These are phyloP conservation scores for Pulveroboletus ravenelii DNA, from an alignment of 768 basidiomycete genomes.

Conservation along the genomic window DNA sequence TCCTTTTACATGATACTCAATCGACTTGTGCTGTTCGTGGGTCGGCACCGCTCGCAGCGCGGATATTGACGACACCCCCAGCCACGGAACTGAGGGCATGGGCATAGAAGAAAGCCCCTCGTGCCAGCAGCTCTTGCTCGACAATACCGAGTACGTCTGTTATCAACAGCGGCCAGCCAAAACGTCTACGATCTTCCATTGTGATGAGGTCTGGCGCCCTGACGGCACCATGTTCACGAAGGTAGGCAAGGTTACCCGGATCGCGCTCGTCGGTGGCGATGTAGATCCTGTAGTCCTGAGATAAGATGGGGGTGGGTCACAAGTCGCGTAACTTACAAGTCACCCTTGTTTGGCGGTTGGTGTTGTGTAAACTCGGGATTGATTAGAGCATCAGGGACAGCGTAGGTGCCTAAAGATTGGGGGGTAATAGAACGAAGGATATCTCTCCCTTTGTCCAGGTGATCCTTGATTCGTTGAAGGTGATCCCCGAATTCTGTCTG, in stretches of 20 bases:
- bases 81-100: slow-evolving; percentile 40
- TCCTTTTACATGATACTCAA: slow-evolving; percentile 10
- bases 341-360: slow-evolving; percentile 16
- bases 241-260: slow-evolving; percentile 30
- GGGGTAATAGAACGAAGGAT: slow-evolving; percentile 15
- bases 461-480: slow-evolving; percentile 31
- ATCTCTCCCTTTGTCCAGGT: slow-evolving; percentile 18
- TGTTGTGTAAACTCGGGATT: slow-evolving; percentile 15
- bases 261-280: slow-evolving; percentile 42
- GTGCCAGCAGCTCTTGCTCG: slow-evolving; percentile 40
- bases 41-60: slow-evolving; percentile 37
- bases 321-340: slow-evolving; percentile 14
- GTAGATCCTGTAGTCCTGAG: slow-evolving; percentile 24
- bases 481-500: slow-evolving; percentile 33
- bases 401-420: slow-evolving; percentile 17
- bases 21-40: slow-evolving; percentile 36
- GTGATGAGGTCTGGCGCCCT: slow-evolving; percentile 40
- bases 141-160: slow-evolving; percentile 41
- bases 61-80: slow-evolving; percentile 39
- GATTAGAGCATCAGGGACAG: slow-evolving; percentile 17
- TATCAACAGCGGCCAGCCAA: slow-evolving; percentile 41
- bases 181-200: slow-evolving; percentile 36
- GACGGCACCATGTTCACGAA: slow-evolving; percentile 34
- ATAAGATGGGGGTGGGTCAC: slow-evolving; percentile 3
- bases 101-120: slow-evolving; percentile 38